Evolutionary conservation across 257 asterid genomes (phyloP), one percentile per base, ranked within the genome.

Genomic region (Striga asiatica): DNA sequence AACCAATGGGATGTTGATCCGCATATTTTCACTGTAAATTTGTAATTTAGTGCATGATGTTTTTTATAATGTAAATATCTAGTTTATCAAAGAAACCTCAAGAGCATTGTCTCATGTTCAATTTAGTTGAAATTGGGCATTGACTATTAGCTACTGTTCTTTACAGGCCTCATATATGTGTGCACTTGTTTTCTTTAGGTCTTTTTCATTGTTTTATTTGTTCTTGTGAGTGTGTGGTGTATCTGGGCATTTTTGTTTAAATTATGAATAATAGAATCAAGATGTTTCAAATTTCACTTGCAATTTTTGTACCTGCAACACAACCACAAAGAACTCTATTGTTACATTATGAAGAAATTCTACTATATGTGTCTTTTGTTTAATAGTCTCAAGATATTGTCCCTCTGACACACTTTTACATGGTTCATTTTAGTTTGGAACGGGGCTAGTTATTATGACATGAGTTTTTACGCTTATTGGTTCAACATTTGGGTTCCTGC

Each of bases 401-500:
- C 19, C 17, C 2, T 16, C 9, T 41, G 8, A 34, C 21, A 10
- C 42, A 41, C 43, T 42, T 12, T 57, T 6, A 31, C 18, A 42
- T 22, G 3, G 1, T 49, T 29, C 41, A 42, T 52, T 42, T 35
- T 52, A 49, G 18, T 59, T 20, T 66, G 39, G 28, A 28, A 19
- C 21, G 54, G 50, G 18, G 42, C 9, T 35, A 56, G 57, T 32
- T 8, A n/a, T n/a, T 20, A 18, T 35, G 35, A n/a, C 18, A n/a
- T 39, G 20, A 17, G 27, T 55, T 51, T 24, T 12, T 57, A 13
- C 25, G 29, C 31, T 61, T 24, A 52, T 47, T 61, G 27, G 47
- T 61, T 42, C 29, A 2, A 57, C 47, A 32, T 45, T 17, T 12
- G 16, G 49, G 65, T 63, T 60, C 46, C 61, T 70, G 56, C 88